These are phyloP conservation scores for Cardamine chenopodiifolia DNA, from an alignment of 345 rosid genomes.

Conservation along the genomic window DNA sequence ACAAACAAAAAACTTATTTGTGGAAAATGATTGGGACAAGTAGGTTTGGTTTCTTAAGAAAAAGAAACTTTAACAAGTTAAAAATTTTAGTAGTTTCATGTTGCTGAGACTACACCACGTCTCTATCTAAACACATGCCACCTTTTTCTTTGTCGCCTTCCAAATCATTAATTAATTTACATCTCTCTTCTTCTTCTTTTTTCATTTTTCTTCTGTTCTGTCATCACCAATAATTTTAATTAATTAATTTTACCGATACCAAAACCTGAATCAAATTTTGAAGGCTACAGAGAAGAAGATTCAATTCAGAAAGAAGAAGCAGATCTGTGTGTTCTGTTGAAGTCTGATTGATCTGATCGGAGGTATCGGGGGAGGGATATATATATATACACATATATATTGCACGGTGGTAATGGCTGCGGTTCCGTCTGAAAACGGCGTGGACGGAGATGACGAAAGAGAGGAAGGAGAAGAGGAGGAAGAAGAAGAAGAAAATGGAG, in stretches of 20 bases:
- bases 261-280: slow-evolving; percentile 18
- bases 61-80: too few species aligned
- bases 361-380: neutral
- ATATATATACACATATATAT: too few species aligned
- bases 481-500: slow-evolving; percentile 66
- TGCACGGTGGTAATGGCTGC: slow-evolving; percentile 58
- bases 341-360: slow-evolving; percentile 26
- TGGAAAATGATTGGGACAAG: too few species aligned
- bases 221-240: slow-evolving; percentile 24
- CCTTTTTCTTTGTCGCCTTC: slow-evolving; percentile 44
- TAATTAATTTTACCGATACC: slow-evolving; percentile 17
- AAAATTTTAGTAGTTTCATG: neutral
- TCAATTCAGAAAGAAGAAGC: neutral
- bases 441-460: slow-evolving; percentile 81
- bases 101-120: slow-evolving; percentile 20
- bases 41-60: neutral
- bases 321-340: slow-evolving; percentile 24
- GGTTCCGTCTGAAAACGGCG: slow-evolving; percentile 89
- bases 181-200: neutral
- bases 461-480: slow-evolving; percentile 58
- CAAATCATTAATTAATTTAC: slow-evolving; percentile 20
- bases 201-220: neutral
- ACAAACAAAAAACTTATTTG: neutral
- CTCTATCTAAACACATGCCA: slow-evolving; percentile 35
- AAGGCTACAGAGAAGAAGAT: slow-evolving; percentile 6